These are phyloP conservation scores for Paraurostyla sp. DNA, from an alignment of 73 alveolate genomes.

Conservation along the genomic window DNA sequence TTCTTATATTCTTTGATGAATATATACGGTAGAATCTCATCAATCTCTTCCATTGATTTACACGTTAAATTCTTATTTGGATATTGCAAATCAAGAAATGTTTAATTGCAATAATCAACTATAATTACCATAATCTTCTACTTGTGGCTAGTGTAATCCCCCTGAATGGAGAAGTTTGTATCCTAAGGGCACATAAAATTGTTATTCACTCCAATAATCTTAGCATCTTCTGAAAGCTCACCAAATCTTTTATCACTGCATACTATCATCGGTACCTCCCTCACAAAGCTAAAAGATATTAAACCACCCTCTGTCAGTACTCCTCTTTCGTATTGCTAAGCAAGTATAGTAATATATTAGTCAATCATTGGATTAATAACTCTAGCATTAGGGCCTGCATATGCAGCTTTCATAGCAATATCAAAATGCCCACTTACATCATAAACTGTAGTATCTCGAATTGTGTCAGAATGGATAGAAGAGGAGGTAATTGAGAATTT, in stretches of 20 bases:
- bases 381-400: background rate
- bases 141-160: background rate
- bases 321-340: background rate
- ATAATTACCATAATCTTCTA: background rate
- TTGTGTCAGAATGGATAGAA: background rate
- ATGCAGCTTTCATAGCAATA: background rate
- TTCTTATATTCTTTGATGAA: no score
- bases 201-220: no score
- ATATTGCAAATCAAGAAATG: background rate
- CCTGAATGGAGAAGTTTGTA: background rate
- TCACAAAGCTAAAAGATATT: background rate
- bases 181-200: background rate
- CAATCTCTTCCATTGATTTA: background rate
- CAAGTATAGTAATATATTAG: no score
- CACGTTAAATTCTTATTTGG: background rate
- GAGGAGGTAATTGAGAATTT: background rate
- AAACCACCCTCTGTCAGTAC: background rate
- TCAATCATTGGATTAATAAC: background rate
- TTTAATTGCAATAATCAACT: background rate
- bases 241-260: background rate
- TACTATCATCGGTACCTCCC: background rate
- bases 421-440: background rate
- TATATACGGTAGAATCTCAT: no score
- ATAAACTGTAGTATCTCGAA: background rate
- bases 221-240: background rate